A percentile compares a stretch with the other conserved stretches of the same genome.
These are phyloP conservation scores for Pyrenophora teres DNA, from an alignment of 2,329 filamentous ascomycete genomes.

Conservation along the genomic window DNA sequence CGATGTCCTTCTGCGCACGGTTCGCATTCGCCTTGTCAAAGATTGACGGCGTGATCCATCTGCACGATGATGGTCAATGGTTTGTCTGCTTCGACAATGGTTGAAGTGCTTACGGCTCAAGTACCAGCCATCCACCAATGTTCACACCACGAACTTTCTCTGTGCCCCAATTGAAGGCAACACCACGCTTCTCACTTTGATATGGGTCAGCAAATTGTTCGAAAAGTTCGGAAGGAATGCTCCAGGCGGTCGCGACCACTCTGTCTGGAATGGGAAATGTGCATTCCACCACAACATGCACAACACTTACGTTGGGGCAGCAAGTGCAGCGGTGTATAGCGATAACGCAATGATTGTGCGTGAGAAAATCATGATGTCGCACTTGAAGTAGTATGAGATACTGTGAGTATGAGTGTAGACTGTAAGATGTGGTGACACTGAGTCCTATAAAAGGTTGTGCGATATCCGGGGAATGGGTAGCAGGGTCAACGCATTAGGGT, in stretches of 20 bases:
- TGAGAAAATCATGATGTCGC: conserved; percentile 34
- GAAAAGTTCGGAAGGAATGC: not conserved
- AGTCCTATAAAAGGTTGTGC: conserved; percentile 10
- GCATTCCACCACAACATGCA: conserved; percentile 2
- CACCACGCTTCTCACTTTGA: conserved; percentile 39
- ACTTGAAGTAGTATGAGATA: conserved; percentile 12
- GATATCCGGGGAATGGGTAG: conserved; percentile 8
- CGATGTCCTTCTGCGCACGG: conserved; percentile 40
- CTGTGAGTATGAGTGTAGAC: conserved; percentile 6
- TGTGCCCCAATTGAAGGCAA: conserved; percentile 55
- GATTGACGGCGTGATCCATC: conserved; percentile 63
- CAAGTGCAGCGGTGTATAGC: conserved; percentile 27
- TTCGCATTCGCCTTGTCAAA: conserved; percentile 48
- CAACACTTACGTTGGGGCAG: conserved; percentile 41
- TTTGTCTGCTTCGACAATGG: no score
- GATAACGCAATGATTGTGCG: conserved; percentile 29
- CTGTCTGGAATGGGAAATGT: conserved; percentile 1
- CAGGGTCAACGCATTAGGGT: conserved; percentile 9
- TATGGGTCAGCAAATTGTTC: conserved; percentile 14
- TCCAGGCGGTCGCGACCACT: not conserved
- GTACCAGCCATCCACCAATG: conserved; percentile 57
- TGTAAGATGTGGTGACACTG: conserved; percentile 14
- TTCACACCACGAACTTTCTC: conserved; percentile 58
- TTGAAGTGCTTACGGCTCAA: conserved; percentile 47
- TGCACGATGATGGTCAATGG: conserved; percentile 14